phyloP scores from a whole-genome alignment of 371 early-diverging fungal species.

The Haplosporangium sp. region DNA sequence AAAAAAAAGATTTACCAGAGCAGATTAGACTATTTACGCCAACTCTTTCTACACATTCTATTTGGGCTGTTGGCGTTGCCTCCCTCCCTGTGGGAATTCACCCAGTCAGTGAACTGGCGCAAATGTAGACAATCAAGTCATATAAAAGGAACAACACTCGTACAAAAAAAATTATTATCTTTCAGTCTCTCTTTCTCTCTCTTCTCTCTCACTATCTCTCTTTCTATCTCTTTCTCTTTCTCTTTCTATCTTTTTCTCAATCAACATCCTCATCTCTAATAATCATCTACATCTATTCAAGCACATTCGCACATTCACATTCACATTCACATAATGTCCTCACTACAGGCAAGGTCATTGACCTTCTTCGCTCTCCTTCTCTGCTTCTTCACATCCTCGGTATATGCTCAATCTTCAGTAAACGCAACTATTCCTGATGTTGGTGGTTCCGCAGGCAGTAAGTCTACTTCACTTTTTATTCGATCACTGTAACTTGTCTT shows the following conservation, averaged over 20 bases:
- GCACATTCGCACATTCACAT: not conserved
- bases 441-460: conserved; percentile 22
- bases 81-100: too few species aligned
- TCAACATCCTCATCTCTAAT: not conserved
- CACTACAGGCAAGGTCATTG: conserved; percentile 35
- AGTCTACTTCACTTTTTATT: not conserved
- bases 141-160: conserved; percentile 16
- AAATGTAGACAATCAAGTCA: too few species aligned
- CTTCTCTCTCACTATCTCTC: not conserved
- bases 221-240: not conserved
- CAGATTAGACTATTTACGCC: too few species aligned
- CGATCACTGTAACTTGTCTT: not conserved
- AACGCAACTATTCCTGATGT: not conserved
- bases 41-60: too few species aligned
- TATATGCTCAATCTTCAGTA: conserved; percentile 7
- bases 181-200: not conserved
- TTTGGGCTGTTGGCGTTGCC: too few species aligned
- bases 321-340: conserved; percentile 23
- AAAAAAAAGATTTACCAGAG: too few species aligned
- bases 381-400: conserved; percentile 38
- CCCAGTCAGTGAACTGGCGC: too few species aligned
- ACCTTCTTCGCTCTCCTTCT: conserved; percentile 42
- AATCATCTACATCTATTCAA: not conserved
- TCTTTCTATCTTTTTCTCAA: not conserved
- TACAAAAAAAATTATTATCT: not conserved